Base-by-base conservation (phyloP, 108 stramenopile genomes). In the Cyclostephanos invisitatus region DNA sequence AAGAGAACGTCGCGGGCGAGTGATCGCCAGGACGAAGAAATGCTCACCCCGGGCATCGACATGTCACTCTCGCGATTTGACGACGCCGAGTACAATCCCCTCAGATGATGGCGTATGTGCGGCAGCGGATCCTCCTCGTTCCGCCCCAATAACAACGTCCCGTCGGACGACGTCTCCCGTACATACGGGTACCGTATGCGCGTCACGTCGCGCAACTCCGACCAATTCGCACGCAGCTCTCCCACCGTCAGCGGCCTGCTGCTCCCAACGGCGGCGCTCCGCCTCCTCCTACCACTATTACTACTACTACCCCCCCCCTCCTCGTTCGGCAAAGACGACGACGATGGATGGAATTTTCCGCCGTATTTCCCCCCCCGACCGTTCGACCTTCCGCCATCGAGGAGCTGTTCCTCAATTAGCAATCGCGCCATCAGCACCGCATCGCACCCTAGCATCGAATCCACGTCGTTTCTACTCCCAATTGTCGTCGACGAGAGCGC, bases 201-300 rank as follows among this genome's bases (percentile, higher is more conserved):
- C 29, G 61, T 63, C 1, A 75, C 74, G 14, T 75, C 55, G 28
- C 73, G 48, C 42, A 80, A 63, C 27, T 80, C 78, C 3, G 49
- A 18, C 89, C 89, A 89, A 60, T 89, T 89, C 0, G 75, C 85
- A 59, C 70, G 67, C n/a, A 89, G 53, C 66, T 89, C 89, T 3
- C 89, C 89, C 10, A 87, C 89, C 6, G 89, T 89, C 35, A 89
- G 60, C 9, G 89, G 89, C 32, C 89, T 44, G 54, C 80, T 85
- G 38, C 82, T 73, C 0, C 67, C 65, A 7, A 44, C 62, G 47
- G 12, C 53, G 48, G 50, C 53, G 57, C 22, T 27, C 20, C 32
- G 37, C 29, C 8, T n/a, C 50, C 36, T 14, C 42, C 21, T 20
- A 6, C 36, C 21, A 22, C 53, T 38, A 37, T n/a, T 5, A 60